Conservation (phyloP, 2,329 filamentous ascomycete species). For the Calonectria multiphialidica region DNA sequence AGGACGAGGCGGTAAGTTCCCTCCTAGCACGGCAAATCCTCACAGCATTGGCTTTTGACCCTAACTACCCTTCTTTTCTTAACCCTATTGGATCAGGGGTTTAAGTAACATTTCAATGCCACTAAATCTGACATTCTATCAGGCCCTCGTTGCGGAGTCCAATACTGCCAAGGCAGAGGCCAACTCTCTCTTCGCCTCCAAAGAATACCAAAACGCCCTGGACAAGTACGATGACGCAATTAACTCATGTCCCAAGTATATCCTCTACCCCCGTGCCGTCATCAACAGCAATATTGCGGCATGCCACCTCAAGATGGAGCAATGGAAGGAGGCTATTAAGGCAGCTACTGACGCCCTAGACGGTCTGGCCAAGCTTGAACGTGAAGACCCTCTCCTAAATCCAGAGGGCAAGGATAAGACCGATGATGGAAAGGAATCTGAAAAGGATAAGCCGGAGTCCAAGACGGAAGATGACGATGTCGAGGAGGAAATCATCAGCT, state of each 20-base stretch:
- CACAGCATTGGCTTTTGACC: not conserved
- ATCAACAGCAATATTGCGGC: constrained; percentile 90
- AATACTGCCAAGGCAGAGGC: constrained; percentile 80
- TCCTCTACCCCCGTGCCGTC: constrained; percentile 90
- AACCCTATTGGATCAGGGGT: not conserved
- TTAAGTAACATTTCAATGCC: not conserved
- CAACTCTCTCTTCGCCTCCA: constrained; percentile 81
- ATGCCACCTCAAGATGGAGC: constrained; percentile 85
- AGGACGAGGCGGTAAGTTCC: constrained; percentile 67
- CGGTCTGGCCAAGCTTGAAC: constrained; percentile 73
- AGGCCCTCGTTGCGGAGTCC: constrained; percentile 79
- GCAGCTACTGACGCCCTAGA: constrained; percentile 80
- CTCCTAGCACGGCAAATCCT: not conserved
- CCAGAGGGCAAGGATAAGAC: constrained; percentile 40
- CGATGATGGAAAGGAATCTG: constrained; percentile 59
- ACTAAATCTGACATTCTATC: not conserved
- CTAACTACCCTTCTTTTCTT: too few species aligned
- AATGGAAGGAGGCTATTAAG: constrained; percentile 87
- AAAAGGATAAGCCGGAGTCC: constrained; percentile 47
- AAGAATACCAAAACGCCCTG: constrained; percentile 82
- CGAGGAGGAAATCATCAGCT: constrained; percentile 71
- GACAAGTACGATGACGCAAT: constrained; percentile 86
- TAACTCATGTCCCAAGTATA: constrained; percentile 82
- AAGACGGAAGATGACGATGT: constrained; percentile 58
- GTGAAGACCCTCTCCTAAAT: constrained; percentile 48